A percentile compares a stretch with the other conserved stretches of the same genome.
These are phyloP conservation scores for Podospora pseudoanserina DNA, from an alignment of 495 filamentous ascomycete species.

Conservation along the genomic window DNA sequence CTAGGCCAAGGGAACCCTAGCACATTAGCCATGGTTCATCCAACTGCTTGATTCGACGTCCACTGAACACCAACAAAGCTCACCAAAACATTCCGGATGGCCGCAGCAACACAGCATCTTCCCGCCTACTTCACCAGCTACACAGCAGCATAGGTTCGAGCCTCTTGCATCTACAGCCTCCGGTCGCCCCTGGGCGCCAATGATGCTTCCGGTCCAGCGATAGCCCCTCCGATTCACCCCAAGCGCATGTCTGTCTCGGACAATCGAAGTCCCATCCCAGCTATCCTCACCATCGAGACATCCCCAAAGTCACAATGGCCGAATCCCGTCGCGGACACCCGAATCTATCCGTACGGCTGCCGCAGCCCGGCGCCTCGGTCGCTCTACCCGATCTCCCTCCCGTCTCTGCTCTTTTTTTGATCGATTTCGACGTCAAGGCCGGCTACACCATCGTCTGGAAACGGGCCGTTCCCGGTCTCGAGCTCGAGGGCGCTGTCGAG, in stretches of 20 bases:
- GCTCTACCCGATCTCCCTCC: slow-evolving; percentile 58
- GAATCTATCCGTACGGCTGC: slow-evolving; percentile 46
- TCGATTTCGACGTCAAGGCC: slow-evolving; percentile 81
- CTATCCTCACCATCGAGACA: not conserved
- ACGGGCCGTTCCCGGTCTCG: slow-evolving; percentile 63
- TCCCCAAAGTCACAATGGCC: slow-evolving; percentile 39
- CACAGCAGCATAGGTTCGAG: not conserved
- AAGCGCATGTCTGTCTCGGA: not conserved
- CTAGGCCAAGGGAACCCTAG: not conserved
- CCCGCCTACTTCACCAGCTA: not conserved
- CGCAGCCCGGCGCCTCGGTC: slow-evolving; percentile 28
- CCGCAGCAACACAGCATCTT: not conserved
- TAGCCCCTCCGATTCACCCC: not conserved
- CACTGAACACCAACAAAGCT: slow-evolving; percentile 1
- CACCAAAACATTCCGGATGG: not conserved
- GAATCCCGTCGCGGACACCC: slow-evolving; percentile 50
- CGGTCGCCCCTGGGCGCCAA: not conserved
- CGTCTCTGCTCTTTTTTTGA: slow-evolving; percentile 78
- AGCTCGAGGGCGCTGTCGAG: slow-evolving; percentile 85
- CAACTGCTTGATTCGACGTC: not conserved
- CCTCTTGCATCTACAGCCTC: not conserved
- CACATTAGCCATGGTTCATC: not conserved
- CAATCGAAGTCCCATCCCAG: not conserved
- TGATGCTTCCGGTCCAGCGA: slow-evolving; percentile 15
- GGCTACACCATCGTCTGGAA: slow-evolving; percentile 89